These are phyloP conservation scores for Xylaria bambusicola DNA, from an alignment of 495 filamentous ascomycete genomes.

Conservation along the genomic window DNA sequence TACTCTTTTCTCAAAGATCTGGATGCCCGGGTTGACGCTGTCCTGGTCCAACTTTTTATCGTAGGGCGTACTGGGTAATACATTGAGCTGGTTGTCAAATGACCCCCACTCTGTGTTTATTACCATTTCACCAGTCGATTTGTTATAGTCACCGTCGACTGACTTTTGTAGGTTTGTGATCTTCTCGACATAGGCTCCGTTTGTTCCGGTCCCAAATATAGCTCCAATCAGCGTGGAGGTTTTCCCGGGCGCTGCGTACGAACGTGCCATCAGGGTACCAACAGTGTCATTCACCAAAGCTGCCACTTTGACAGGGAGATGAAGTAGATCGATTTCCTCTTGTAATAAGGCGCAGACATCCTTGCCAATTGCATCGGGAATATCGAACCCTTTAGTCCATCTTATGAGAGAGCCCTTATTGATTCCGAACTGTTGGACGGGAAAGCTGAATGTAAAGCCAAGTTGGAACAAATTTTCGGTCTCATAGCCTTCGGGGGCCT, in stretches of 20 bases:
- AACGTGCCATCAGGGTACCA: slow-evolving; percentile 95
- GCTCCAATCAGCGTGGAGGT: slow-evolving; percentile 84
- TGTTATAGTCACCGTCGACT: slow-evolving; percentile 68
- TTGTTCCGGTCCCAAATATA: slow-evolving; percentile 94
- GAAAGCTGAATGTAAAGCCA: slow-evolving; percentile 97
- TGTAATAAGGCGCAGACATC: slow-evolving; percentile 93
- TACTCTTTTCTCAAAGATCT: slow-evolving; percentile 99
- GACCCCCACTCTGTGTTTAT: slow-evolving; percentile 99
- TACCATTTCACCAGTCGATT: slow-evolving; percentile 88
- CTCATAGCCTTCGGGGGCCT: slow-evolving; percentile 52
- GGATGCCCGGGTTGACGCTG: slow-evolving; percentile 89
- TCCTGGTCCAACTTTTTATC: slow-evolving; percentile 76
- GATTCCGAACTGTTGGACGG: slow-evolving; percentile 88
- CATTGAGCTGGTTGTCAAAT: slow-evolving; percentile 89
- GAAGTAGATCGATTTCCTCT: slow-evolving; percentile 82
- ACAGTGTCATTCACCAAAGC: slow-evolving; percentile 98
- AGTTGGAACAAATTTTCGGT: slow-evolving; percentile 81
- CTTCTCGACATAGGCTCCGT: slow-evolving; percentile 89
- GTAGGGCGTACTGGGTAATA: slow-evolving; percentile 83
- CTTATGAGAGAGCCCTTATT: slow-evolving; percentile 90
- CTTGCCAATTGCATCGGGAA: slow-evolving; percentile 86
- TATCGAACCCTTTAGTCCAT: slow-evolving; percentile 99
- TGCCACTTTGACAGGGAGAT: slow-evolving; percentile 87
- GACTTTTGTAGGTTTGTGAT: slow-evolving; percentile 68
- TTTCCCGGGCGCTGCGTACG: slow-evolving; percentile 89